These are phyloP conservation scores for Phyllosticta ampelicida DNA, from an alignment of 2,329 filamentous ascomycete species.

Conservation along the genomic window DNA sequence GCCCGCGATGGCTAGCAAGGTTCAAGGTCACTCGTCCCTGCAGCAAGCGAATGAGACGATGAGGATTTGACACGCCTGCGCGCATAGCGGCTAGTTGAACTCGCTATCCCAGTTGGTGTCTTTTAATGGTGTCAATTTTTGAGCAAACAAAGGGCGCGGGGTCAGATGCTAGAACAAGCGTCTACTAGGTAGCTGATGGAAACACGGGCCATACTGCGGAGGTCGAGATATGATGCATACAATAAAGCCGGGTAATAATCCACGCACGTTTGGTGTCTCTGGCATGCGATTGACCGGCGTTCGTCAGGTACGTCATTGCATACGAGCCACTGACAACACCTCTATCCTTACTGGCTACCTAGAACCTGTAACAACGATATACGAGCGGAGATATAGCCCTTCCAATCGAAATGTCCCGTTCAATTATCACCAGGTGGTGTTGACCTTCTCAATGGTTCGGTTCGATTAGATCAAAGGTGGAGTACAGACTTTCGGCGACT, in stretches of 20 bases:
- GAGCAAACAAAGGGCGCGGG: not conserved
- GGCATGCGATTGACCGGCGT: not conserved
- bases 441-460: not conserved
- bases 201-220: not conserved
- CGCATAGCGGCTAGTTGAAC: not conserved
- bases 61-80: slow-evolving; percentile 3
- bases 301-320: not conserved
- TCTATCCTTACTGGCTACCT: not conserved
- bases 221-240: not conserved
- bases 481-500: not conserved
- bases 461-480: not conserved
- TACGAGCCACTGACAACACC: not conserved
- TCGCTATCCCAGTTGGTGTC: not conserved
- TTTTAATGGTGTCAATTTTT: not conserved
- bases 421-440: not conserved
- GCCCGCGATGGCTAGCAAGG: not conserved
- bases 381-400: not conserved
- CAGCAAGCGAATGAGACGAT: not conserved
- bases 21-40: not conserved
- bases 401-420: not conserved
- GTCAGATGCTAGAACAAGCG: not conserved
- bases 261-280: not conserved
- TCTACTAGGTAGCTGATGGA: not conserved
- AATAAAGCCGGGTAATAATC: not conserved
- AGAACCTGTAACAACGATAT: not conserved